Evolutionary conservation across 176 grass and related monocot species (phyloP).

Genomic region (Microstegium vimineum): DNA sequence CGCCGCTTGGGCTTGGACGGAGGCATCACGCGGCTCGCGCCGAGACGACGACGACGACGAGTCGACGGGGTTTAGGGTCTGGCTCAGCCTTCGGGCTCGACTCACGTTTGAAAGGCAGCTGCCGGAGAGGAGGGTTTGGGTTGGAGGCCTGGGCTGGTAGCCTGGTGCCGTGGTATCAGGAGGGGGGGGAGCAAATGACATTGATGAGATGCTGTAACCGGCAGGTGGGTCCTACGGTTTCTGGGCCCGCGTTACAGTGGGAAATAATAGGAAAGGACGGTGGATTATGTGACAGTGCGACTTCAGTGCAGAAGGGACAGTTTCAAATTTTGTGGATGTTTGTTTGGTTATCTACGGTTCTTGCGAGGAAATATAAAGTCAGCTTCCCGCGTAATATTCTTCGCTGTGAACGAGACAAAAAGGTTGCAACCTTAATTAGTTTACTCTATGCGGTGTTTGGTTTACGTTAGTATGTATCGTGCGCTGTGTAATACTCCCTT

Average conservation of each 20-base stretch:
- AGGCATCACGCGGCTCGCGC: conserved; percentile 13
- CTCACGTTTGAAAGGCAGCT: neutral
- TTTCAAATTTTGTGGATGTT: neutral
- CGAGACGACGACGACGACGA: neutral
- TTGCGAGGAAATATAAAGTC: neutral
- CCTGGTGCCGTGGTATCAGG: neutral
- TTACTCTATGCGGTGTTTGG: too few relatives aligned
- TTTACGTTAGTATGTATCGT: too few relatives aligned
- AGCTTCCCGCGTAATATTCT: neutral
- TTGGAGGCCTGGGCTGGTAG: neutral
- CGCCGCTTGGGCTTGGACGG: conserved; percentile 49
- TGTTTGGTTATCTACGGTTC: neutral
- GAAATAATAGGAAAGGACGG: neutral
- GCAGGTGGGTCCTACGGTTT: neutral
- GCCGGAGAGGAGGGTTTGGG: neutral
- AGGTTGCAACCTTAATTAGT: too few relatives aligned
- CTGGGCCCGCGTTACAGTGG: neutral
- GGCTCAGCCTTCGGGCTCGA: neutral
- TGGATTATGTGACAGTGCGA: too few relatives aligned
- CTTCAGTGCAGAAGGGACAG: neutral
- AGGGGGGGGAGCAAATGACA: neutral
- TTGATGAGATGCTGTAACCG: neutral
- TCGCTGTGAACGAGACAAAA: neutral
- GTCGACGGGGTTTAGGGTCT: conserved; percentile 24
- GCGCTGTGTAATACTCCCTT: too few relatives aligned